Percentiles rank a stretch among this genome's conserved stretches.
These are phyloP conservation scores for Choanephora cucurbitarum DNA, from an alignment of 371 early-diverging fungal species.

Conservation along the genomic window DNA sequence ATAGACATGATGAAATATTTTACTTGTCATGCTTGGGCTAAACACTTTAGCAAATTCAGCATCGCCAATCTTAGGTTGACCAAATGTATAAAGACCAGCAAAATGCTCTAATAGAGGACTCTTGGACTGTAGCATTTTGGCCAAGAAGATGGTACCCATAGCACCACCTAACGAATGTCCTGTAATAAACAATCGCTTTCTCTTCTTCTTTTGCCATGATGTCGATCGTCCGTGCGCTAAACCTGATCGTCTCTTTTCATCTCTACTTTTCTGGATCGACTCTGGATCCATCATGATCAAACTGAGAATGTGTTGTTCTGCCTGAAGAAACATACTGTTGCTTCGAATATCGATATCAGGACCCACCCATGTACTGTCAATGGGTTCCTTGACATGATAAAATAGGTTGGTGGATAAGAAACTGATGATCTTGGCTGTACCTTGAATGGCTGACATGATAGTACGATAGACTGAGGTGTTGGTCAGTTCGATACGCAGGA, in stretches of 20 bases:
- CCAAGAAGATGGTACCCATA: constrained; percentile 52
- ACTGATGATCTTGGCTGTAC: constrained; percentile 29
- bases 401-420: constrained; percentile 35
- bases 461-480: constrained; percentile 43
- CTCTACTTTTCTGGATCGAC: not conserved
- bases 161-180: constrained; percentile 53
- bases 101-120: constrained; percentile 57
- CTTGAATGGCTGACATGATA: constrained; percentile 38
- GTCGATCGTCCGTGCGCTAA: constrained; percentile 15
- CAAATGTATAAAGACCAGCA: constrained; percentile 60
- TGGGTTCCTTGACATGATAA: constrained; percentile 44
- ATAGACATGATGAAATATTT: constrained; percentile 61
- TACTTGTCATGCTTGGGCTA: constrained; percentile 47
- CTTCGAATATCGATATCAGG: constrained; percentile 35
- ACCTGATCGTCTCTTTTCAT: constrained; percentile 14
- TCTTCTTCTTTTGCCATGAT: constrained; percentile 4
- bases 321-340: constrained; percentile 44
- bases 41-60: constrained; percentile 55
- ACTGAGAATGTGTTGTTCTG: constrained; percentile 39
- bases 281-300: constrained; percentile 19
- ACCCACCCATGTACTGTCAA: constrained; percentile 48
- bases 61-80: constrained; percentile 61
- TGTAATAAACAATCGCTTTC: constrained; percentile 44
- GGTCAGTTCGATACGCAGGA: constrained; percentile 38
- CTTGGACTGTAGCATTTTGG: constrained; percentile 60